Base-by-base conservation (phyloP, 768 basidiomycete genomes). In the Ramaria sp. region DNA sequence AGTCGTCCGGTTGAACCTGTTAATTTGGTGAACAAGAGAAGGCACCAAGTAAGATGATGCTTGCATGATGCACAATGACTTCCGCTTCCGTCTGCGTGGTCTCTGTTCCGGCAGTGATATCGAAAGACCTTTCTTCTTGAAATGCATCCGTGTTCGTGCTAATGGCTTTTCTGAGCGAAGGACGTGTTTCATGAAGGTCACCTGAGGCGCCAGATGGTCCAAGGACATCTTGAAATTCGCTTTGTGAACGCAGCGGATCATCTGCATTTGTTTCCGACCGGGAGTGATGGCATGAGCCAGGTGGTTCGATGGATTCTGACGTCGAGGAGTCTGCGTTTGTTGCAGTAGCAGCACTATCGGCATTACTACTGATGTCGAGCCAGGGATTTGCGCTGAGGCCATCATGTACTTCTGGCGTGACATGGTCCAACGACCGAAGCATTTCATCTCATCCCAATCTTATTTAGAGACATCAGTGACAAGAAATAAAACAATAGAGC, bases 1-100 rank as follows among this genome's bases (percentile, higher is more conserved):
- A 88, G 67, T 98, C 94, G 15, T 73, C 77, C 1, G 81, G 72
- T 52, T 75, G 71, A 41, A 97, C 75, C 94, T 89, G 63, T 20
- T 20, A 19, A 4, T 20, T 12, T 5, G 47, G 19, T n/a, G 11
- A 57, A 22, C 20, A 31, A 22, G 46, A 7, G 37, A 11, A 34
- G 30, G 7, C 12, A 39, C 45, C 38, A 20, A 49, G 9, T 33
- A 27, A 49, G 46, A 33, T 7, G 39, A 20, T 45, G 37, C 38
- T 27, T 34, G 47, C 55, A 13, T 50, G 34, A 34, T 57, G 55
- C 19, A 57, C 55, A 49, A 57, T 49, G 48, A 57, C 55, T 38
- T 57, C 55, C 15, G 48, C 37, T 19, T 50, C 55, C 30, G 20
- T 17, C 34, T 37, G 34, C 10, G 10, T 7, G 10, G 34, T 37